Percentiles rank a stretch among this genome's conserved stretches.
These are phyloP conservation scores for Psilocybe azurescens DNA, from an alignment of 768 basidiomycete genomes.

Conservation along the genomic window DNA sequence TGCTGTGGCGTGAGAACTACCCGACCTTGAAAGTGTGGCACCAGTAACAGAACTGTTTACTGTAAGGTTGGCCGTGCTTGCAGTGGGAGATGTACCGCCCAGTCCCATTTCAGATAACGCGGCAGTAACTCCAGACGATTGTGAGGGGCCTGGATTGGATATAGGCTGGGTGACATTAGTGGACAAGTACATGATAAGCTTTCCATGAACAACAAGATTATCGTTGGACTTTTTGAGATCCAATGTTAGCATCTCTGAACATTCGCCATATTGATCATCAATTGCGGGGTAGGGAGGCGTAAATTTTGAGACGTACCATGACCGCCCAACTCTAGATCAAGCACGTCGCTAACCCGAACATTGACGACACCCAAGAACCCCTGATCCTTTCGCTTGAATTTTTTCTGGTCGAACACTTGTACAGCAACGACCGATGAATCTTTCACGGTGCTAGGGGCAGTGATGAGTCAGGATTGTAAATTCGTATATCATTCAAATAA, in stretches of 20 bases:
- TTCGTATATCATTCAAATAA: not conserved
- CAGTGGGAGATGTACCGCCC: constrained; percentile 56
- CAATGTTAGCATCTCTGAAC: constrained; percentile 90
- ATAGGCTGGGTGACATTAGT: constrained; percentile 90
- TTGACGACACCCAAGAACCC: constrained; percentile 99
- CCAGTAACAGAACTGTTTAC: constrained; percentile 45
- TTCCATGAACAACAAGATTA: constrained; percentile 96
- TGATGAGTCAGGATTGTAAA: constrained; percentile 15
- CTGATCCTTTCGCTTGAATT: constrained; percentile 98
- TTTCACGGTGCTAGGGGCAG: constrained; percentile 76
- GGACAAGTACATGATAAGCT: constrained; percentile 94
- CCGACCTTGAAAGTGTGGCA: constrained; percentile 58
- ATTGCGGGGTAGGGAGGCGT: not conserved
- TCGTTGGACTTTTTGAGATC: constrained; percentile 99
- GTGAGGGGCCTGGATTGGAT: constrained; percentile 81
- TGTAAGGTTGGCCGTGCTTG: constrained; percentile 60
- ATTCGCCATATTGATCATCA: constrained; percentile 14
- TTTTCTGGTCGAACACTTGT: constrained; percentile 99
- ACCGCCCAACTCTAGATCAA: constrained; percentile 91
- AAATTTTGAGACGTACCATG: constrained; percentile 70
- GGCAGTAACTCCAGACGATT: constrained; percentile 61
- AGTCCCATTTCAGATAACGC: constrained; percentile 68
- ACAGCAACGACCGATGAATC: constrained; percentile 98
- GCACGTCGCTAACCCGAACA: constrained; percentile 85
- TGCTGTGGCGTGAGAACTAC: constrained; percentile 69